These are phyloP conservation scores for Sideroxylon spinosum DNA, from an alignment of 179 eudicot species.

Conservation along the genomic window DNA sequence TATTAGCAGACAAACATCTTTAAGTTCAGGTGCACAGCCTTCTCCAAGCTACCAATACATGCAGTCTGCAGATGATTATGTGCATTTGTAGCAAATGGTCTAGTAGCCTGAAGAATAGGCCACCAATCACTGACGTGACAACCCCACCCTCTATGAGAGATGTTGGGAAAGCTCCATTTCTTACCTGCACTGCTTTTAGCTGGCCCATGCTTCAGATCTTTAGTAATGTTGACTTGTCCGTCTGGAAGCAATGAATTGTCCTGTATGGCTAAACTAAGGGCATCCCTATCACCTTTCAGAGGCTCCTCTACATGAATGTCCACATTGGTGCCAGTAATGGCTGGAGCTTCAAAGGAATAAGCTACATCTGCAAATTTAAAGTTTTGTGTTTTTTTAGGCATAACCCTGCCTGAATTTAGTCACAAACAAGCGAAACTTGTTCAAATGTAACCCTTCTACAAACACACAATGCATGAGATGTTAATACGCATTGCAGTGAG, in stretches of 20 bases:
- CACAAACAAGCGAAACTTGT: neutral
- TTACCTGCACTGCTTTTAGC: conserved; percentile 19
- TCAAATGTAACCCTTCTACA: neutral
- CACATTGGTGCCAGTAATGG: conserved; percentile 19
- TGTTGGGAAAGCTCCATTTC: neutral
- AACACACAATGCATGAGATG: no score
- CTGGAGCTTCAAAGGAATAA: conserved; percentile 18
- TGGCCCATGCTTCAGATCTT: conserved; percentile 10
- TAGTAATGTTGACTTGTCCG: conserved; percentile 9
- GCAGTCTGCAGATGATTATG: neutral
- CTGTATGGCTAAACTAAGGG: conserved; percentile 11
- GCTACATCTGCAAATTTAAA: conserved; percentile 15
- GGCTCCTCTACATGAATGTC: conserved; percentile 22
- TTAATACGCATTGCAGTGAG: no score
- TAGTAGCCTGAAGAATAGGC: neutral
- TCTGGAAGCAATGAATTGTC: conserved; percentile 20
- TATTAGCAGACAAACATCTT: no score
- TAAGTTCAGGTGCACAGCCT: no score
- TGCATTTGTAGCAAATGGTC: neutral
- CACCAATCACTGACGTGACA: neutral
- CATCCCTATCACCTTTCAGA: conserved; percentile 21
- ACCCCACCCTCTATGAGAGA: no score
- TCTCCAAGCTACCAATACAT: neutral
- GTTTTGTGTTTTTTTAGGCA: neutral
- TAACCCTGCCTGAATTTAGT: neutral